Evolutionary conservation across 108 stramenopile genomes (phyloP).

Genomic region (Discostella stelligeroides): DNA sequence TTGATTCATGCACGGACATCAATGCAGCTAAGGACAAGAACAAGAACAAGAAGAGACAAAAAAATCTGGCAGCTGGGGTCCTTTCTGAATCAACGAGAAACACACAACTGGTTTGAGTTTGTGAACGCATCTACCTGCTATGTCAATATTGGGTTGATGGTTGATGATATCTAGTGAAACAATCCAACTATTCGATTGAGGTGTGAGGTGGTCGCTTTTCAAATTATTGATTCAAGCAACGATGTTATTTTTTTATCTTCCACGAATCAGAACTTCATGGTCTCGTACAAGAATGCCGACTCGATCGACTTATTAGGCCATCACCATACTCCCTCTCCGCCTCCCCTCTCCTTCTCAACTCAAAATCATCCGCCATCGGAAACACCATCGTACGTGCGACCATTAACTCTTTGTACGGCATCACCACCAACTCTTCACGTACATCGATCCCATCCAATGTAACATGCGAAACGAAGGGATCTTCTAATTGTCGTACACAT

Average conservation of each 20-base stretch:
- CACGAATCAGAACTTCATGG: not conserved
- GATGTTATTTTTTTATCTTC: not conserved
- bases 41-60: too few species aligned
- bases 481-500: conserved; percentile 44
- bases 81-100: too few species aligned
- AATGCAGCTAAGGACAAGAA: too few species aligned
- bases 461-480: conserved; percentile 51
- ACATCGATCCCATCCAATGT: conserved; percentile 74
- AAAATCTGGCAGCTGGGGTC: too few species aligned
- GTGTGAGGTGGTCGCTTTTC: too few species aligned
- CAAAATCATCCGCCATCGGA: conserved; percentile 44
- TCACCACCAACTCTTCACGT: conserved; percentile 44
- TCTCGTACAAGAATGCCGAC: not conserved
- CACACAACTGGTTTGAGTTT: too few species aligned
- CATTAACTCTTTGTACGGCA: conserved; percentile 55
- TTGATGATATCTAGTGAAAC: too few species aligned
- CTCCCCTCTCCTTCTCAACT: conserved; percentile 15
- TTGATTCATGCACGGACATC: too few species aligned
- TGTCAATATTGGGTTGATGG: too few species aligned
- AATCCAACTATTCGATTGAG: too few species aligned
- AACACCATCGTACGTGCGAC: conserved; percentile 33
- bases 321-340: not conserved
- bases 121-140: too few species aligned
- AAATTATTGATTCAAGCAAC: not conserved
- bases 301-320: not conserved